Conservation (phyloP, 2,329 filamentous ascomycete species). For the Calonectria montana region DNA sequence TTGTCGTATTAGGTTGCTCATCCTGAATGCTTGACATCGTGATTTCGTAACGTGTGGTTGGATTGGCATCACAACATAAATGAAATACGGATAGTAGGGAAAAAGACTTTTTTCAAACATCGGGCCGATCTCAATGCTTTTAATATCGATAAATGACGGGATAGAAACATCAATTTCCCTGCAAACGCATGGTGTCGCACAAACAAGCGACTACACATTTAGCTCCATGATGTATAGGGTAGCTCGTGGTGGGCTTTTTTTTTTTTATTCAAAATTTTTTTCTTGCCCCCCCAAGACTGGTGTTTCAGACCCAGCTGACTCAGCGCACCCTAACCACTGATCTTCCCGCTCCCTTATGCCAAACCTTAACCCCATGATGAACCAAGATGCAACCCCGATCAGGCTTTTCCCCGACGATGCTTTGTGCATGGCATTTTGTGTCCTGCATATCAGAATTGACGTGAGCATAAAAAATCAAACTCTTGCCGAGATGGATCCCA, state of each 20-base stretch:
- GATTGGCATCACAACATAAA: neutral
- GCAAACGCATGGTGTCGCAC: neutral
- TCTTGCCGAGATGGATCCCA: neutral
- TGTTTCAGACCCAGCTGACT: constrained; percentile 7
- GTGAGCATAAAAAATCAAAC: neutral
- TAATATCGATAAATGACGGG: neutral
- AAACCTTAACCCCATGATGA: constrained; percentile 22
- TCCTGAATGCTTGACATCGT: neutral
- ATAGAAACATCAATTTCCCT: neutral
- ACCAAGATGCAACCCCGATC: constrained; percentile 6
- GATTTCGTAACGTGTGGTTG: neutral
- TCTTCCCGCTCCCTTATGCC: constrained; percentile 12
- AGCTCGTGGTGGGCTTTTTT: neutral
- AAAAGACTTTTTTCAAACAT: neutral
- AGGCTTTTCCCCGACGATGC: neutral
- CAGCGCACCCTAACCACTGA: constrained; percentile 10
- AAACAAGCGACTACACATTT: neutral
- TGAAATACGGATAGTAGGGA: neutral
- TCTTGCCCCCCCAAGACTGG: neutral
- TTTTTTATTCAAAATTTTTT: neutral
- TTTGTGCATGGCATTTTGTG: neutral
- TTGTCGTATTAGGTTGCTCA: neutral
- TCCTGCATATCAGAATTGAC: neutral
- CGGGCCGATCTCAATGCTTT: neutral
- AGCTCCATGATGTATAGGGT: neutral